phyloP scores from a whole-genome alignment of 2,329 filamentous ascomycete genomes.

The Xylariaceae sp. region DNA sequence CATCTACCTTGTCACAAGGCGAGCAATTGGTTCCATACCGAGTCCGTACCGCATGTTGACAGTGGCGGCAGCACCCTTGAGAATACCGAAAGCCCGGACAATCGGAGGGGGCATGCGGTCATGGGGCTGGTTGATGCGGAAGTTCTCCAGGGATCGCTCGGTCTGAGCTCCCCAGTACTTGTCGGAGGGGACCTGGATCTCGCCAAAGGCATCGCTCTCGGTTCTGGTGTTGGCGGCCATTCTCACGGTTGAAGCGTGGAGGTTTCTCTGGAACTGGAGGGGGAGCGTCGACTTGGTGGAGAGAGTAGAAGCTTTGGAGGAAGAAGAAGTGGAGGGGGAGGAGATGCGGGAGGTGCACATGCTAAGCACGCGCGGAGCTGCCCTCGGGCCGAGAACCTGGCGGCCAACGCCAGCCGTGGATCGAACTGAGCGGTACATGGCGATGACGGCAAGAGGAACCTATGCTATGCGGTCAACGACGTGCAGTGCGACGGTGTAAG shows the following conservation, averaged over 20 bases:
- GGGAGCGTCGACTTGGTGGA: conserved; percentile 21
- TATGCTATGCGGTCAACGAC: not conserved
- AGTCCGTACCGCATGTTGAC: conserved; percentile 96
- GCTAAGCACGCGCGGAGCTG: conserved; percentile 32
- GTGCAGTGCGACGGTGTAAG: not conserved
- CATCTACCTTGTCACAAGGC: conserved; percentile 13
- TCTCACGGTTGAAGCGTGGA: conserved; percentile 44
- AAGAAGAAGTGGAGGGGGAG: conserved; percentile 18
- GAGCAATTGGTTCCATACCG: conserved; percentile 45
- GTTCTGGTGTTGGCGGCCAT: conserved; percentile 61
- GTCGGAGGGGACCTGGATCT: conserved; percentile 84
- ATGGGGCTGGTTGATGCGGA: conserved; percentile 98
- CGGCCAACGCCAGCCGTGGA: conserved; percentile 32
- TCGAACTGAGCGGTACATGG: conserved; percentile 37
- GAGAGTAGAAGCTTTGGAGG: conserved; percentile 18
- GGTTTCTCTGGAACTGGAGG: conserved; percentile 32
- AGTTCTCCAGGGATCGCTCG: conserved; percentile 92
- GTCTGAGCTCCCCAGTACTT: conserved; percentile 99
- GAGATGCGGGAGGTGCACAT: conserved; percentile 33
- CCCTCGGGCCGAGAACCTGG: conserved; percentile 33
- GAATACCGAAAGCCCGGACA: conserved; percentile 87
- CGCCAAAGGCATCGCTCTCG: conserved; percentile 96
- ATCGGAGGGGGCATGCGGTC: conserved; percentile 96
- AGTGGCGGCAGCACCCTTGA: conserved; percentile 92
- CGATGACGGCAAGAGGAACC: conserved; percentile 2